A percentile compares a stretch with the other conserved stretches of the same genome.
phyloP scores from a whole-genome alignment of 306 rosid genomes.

The Trifolium subterraneum region DNA sequence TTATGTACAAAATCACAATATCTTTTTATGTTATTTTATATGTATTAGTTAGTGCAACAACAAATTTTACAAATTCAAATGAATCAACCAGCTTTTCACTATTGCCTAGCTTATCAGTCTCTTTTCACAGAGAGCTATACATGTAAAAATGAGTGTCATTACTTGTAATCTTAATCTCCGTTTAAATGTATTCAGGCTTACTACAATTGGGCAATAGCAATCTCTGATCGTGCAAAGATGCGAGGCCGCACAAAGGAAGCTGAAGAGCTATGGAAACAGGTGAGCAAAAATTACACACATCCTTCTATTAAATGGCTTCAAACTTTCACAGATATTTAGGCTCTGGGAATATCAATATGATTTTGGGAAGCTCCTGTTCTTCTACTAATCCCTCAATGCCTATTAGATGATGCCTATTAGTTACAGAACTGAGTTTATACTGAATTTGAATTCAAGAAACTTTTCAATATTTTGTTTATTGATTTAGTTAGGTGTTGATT shows the following conservation, averaged over 20 bases:
- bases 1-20: background rate
- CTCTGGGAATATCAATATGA: slow-evolving; percentile 10
- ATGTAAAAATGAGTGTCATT: background rate
- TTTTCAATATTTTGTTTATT: slow-evolving; percentile 26
- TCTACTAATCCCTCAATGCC: slow-evolving; percentile 17
- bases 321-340: slow-evolving; percentile 16
- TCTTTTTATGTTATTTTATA: background rate
- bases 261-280: slow-evolving; percentile 99
- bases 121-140: background rate
- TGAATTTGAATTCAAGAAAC: slow-evolving; percentile 17
- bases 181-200: slow-evolving; percentile 68
- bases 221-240: slow-evolving; percentile 99
- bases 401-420: slow-evolving; percentile 24
- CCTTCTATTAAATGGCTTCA: slow-evolving; percentile 37
- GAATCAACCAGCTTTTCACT: background rate
- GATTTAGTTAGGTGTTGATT: slow-evolving; percentile 21
- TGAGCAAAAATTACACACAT: slow-evolving; percentile 44
- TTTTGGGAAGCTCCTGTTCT: slow-evolving; percentile 17
- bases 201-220: slow-evolving; percentile 99
- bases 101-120: background rate
- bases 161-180: background rate
- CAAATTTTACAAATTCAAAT: background rate
- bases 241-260: slow-evolving; percentile 99
- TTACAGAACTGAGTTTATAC: slow-evolving; percentile 24
- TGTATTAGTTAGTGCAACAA: slow-evolving; percentile 1